Conservation (phyloP, 805 yeast genomes). For the Wickerhamomyces hampshirensis region DNA sequence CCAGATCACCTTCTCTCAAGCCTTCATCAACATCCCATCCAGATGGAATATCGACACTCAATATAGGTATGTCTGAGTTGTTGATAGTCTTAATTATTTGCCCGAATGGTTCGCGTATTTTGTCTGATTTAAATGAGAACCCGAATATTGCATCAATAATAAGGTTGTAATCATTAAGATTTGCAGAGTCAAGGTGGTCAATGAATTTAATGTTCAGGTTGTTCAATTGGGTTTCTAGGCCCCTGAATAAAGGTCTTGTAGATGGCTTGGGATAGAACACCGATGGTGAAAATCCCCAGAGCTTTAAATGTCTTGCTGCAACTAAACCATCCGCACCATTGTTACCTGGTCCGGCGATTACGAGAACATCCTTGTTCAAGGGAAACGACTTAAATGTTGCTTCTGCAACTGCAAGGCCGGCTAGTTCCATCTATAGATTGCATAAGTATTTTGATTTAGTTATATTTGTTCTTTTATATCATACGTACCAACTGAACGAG, state of each 20-base stretch:
- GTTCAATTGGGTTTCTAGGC: slow-evolving; percentile 61
- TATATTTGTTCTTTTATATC: neutral
- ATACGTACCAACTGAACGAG: slow-evolving; percentile 61
- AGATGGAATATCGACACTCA: slow-evolving; percentile 88
- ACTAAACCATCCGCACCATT: slow-evolving; percentile 96
- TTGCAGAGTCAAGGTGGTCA: slow-evolving; percentile 31
- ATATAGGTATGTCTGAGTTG: slow-evolving; percentile 45
- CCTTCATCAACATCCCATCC: slow-evolving; percentile 97
- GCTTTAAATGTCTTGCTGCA: slow-evolving; percentile 83
- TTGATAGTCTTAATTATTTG: slow-evolving; percentile 38
- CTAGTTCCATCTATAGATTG: slow-evolving; percentile 75
- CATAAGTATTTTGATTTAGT: slow-evolving; percentile 9
- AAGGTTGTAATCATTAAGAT: slow-evolving; percentile 23
- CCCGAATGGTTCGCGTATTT: slow-evolving; percentile 75
- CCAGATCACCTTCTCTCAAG: slow-evolving; percentile 41
- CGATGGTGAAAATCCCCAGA: slow-evolving; percentile 74
- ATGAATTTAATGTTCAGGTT: slow-evolving; percentile 59
- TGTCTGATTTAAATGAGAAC: slow-evolving; percentile 81
- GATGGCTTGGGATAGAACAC: slow-evolving; percentile 76
- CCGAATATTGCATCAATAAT: slow-evolving; percentile 88
- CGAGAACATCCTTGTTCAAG: slow-evolving; percentile 42
- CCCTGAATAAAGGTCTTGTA: slow-evolving; percentile 50
- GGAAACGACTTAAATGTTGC: slow-evolving; percentile 71
- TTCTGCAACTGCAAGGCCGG: slow-evolving; percentile 92
- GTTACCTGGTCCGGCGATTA: slow-evolving; percentile 93